phyloP scores from a whole-genome alignment of 2,329 filamentous ascomycete species.

The Penicillium sp. region DNA sequence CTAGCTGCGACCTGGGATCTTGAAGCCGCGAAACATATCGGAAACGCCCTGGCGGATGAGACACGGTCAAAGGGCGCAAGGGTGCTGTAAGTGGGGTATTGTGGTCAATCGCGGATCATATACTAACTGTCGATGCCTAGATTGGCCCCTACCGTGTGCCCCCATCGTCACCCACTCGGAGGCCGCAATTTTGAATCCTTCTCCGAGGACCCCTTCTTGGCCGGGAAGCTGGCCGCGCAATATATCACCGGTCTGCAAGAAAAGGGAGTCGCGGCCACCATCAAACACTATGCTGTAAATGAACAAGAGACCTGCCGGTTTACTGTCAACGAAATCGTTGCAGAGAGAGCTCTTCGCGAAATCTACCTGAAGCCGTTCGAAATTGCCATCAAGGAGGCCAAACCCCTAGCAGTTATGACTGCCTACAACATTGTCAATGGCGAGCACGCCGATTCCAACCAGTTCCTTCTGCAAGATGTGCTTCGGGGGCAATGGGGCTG shows the following conservation, averaged over 20 bases:
- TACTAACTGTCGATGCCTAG: background rate
- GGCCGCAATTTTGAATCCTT: conserved; percentile 18
- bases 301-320: conserved; percentile 17
- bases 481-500: conserved; percentile 13
- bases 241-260: conserved; percentile 14
- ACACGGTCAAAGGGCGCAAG: conserved; percentile 13
- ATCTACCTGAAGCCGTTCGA: conserved; percentile 17
- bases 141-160: conserved; percentile 13
- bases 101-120: background rate
- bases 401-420: conserved; percentile 15
- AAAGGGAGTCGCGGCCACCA: conserved; percentile 13
- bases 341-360: conserved; percentile 12
- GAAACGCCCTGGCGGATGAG: conserved; percentile 14
- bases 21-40: conserved; percentile 10
- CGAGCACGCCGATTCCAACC: conserved; percentile 11
- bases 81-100: conserved; percentile 2
- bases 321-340: conserved; percentile 6
- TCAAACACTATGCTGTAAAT: conserved; percentile 14
- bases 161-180: conserved; percentile 14
- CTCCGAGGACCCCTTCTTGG: conserved; percentile 14
- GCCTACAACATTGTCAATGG: conserved; percentile 16
- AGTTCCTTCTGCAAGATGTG: conserved; percentile 6
- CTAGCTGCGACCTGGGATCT: conserved; percentile 14
- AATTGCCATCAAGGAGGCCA: conserved; percentile 15
- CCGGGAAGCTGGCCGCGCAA: conserved; percentile 13